Evolutionary conservation across 2,329 filamentous ascomycete species (phyloP), one percentile per base, ranked within the genome.

Genomic region (Colletotrichum sp.): DNA sequence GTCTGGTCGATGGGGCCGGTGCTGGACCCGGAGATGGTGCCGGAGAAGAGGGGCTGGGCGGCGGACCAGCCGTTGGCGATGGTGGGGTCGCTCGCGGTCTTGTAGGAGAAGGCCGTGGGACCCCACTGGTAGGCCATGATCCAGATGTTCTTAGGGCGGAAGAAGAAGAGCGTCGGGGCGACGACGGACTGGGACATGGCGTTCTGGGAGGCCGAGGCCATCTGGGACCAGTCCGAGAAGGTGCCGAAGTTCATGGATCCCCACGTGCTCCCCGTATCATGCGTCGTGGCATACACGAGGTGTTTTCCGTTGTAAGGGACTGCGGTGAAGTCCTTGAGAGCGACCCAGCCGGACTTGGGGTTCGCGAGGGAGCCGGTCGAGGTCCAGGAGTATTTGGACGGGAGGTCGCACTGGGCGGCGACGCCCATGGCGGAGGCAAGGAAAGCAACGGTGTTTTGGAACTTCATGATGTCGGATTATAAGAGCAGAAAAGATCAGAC

Each of bases 81-180:
- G 76, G 88, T 87, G 0, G 92, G 91, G 79, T 93, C 87, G 66
- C 76, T 89, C 1, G 91, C 90, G 3, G 92, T 93, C 66, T 83
- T 83, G 86, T 93, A 93, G 4, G 87, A 87, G 84, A 93, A 94
- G 0, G 91, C 79, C 1, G 87, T 89, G 0, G 89, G 80, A 2
- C 91, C 91, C 91, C 91, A 93, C 82, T 94, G 91, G 80, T 93
- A 90, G n/a, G 91, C 90, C 0, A 93, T 86, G n/a, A 93, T 84
- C 92, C 92, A 94, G 77, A 90, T 82, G 78, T 84, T 86, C 84
- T 92, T 93, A 1, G 92, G 92, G 7, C 80, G 78, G 79, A 93
- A 93, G 85, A 88, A 91, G 84, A 94, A 93, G 64, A 94, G 83
- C 0, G 91, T 91, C 1, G 92, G 92, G 0, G 92, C 92, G 26